phyloP scores from a whole-genome alignment of 352 stramenopile genomes.

The Pythium scleroteichum region DNA sequence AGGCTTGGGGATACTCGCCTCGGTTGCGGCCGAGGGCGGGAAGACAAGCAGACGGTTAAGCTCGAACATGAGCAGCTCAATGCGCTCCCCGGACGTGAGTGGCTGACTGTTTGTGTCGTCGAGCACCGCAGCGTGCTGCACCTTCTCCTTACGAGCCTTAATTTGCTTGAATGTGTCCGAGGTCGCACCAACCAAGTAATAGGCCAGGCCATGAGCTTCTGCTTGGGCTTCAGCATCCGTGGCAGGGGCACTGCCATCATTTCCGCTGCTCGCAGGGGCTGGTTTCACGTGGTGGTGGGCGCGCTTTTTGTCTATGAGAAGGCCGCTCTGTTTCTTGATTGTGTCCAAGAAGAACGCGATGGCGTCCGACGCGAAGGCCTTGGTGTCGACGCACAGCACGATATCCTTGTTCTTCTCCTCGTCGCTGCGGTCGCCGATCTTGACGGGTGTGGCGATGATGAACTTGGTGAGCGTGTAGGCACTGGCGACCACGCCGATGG shows the following conservation, averaged over 20 bases:
- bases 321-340: conserved; percentile 59
- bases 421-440: conserved; percentile 49
- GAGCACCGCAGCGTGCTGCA: conserved; percentile 42
- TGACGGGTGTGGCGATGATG: conserved; percentile 70
- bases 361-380: conserved; percentile 45
- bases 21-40: conserved; percentile 17
- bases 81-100: conserved; percentile 70
- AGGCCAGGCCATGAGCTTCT: conserved; percentile 28
- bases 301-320: conserved; percentile 51
- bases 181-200: conserved; percentile 61
- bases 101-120: conserved; percentile 42
- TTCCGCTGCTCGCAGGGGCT: conserved; percentile 6
- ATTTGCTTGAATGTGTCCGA: conserved; percentile 56
- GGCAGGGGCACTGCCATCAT: not conserved
- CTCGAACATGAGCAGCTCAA: conserved; percentile 78
- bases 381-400: conserved; percentile 70
- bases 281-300: conserved; percentile 33
- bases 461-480: conserved; percentile 82
- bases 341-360: conserved; percentile 73
- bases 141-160: conserved; percentile 57
- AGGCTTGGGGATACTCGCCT: conserved; percentile 41
- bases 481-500: conserved; percentile 72
- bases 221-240: not conserved
- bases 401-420: conserved; percentile 70
- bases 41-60: conserved; percentile 56